Percentiles rank a stretch among this genome's conserved stretches.
These are phyloP conservation scores for Starmerella riodocensis DNA, from an alignment of 805 yeast genomes.

Conservation along the genomic window DNA sequence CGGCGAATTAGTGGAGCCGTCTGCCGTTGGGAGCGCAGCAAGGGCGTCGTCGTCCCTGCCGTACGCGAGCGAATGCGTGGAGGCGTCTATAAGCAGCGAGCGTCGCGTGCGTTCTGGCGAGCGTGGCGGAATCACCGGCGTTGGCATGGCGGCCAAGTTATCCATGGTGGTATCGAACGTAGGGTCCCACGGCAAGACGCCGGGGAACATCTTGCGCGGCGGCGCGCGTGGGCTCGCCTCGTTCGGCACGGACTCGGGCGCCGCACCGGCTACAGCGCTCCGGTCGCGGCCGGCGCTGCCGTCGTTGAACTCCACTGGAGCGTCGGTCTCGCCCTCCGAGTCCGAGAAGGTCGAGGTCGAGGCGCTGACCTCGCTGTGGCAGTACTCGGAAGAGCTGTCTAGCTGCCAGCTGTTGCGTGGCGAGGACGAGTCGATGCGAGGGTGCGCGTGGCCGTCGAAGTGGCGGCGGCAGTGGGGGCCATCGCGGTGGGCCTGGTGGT, in stretches of 20 bases:
- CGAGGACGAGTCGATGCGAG: neutral
- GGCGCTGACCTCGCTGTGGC: too few relatives aligned
- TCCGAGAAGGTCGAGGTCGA: too few relatives aligned
- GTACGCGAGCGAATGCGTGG: neutral
- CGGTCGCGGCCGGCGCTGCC: too few relatives aligned
- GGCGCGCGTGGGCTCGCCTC: too few relatives aligned
- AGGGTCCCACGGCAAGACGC: conserved; percentile 7
- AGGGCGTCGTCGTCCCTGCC: neutral
- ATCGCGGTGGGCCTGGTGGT: too few relatives aligned
- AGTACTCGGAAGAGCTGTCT: too few relatives aligned
- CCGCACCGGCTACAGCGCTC: too few relatives aligned
- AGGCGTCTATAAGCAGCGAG: neutral
- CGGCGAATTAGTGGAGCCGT: neutral
- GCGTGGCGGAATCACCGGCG: conserved; percentile 8
- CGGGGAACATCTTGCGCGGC: neutral
- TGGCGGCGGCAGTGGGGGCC: too few relatives aligned
- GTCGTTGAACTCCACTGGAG: too few relatives aligned
- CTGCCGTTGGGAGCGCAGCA: neutral
- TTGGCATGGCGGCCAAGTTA: conserved; percentile 2
- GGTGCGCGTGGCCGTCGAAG: neutral
- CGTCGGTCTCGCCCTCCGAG: too few relatives aligned
- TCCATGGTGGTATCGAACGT: conserved; percentile 4
- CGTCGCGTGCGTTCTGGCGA: conserved; percentile 9
- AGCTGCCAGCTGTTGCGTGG: too few relatives aligned
- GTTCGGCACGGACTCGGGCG: too few relatives aligned